phyloP scores from a whole-genome alignment of 1,284 basidiomycete genomes.

The Ceratobasidium papillatum region DNA sequence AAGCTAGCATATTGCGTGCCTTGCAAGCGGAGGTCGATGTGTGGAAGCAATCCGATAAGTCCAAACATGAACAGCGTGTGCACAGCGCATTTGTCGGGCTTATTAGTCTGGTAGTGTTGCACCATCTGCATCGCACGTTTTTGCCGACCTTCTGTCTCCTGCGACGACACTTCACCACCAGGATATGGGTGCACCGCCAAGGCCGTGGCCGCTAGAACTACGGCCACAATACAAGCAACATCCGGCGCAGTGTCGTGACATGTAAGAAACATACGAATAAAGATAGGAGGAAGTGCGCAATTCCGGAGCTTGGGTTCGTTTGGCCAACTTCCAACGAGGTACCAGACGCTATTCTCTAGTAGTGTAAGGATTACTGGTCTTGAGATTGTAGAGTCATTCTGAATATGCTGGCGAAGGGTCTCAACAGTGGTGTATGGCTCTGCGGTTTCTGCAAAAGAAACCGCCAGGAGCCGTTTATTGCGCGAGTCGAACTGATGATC shows the following conservation, averaged over 20 bases:
- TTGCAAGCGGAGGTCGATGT: background rate
- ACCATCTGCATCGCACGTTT: background rate
- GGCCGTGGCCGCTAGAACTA: background rate
- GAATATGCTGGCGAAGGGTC: no score
- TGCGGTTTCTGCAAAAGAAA: no score
- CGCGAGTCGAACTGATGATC: no score
- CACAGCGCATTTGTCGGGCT: background rate
- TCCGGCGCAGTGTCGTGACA: background rate
- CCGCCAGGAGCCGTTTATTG: no score
- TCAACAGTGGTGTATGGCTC: no score
- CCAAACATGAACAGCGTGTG: background rate
- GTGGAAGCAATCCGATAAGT: background rate
- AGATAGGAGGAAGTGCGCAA: background rate
- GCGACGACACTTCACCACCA: background rate
- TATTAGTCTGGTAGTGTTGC: background rate
- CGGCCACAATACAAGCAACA: background rate
- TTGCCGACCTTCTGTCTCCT: background rate
- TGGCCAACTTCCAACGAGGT: background rate
- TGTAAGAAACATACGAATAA: background rate
- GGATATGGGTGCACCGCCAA: background rate
- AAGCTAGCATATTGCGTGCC: no score
- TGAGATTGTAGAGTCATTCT: no score
- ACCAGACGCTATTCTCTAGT: background rate
- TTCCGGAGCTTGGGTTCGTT: background rate
- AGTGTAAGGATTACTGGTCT: background rate